Evolutionary conservation across 2,329 filamentous ascomycete genomes (phyloP), one percentile per base, ranked within the genome.

Genomic region (Penicillium sp.): DNA sequence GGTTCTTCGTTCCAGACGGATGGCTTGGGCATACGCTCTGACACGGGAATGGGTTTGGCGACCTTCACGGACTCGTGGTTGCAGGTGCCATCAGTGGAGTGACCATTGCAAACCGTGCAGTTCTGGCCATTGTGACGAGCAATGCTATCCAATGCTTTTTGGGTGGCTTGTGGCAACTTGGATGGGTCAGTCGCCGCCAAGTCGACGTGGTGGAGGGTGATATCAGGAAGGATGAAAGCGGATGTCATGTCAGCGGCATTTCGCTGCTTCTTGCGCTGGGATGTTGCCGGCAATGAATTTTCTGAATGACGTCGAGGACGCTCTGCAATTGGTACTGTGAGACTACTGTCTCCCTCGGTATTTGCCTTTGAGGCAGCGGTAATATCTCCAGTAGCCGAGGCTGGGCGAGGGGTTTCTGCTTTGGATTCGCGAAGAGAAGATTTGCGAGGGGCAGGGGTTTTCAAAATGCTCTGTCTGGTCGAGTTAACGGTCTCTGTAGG

Each of bases 171-270:
- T 4, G 76, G 72, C 16, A 78, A 59, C 23, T 66, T 66, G 7
- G 59, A 56, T n/a, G 68, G 67, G 40, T 71, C 65, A 46, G 62
- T 64, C 12, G 64, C 65, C 37, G 65, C 62, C 45, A 64, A 42
- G 41, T 69, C 64, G 39, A 66, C 60, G 48, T 68, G 66, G 50
- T 65, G 65, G 67, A 86, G 71, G 21, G 83, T 86, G 61, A 86
- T 84, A 60, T 87, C 84, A 12, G 83, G 83, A 6, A 86, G 71
- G 59, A 86, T 86, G 65, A 86, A 86, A 6, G 82, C 84, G 3
- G 83, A 86, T 6, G 84, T 86, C 80, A 84, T 80, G 54, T 85
- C 82, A 27, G 77, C 75, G 15, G 75, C 72, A 37, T 72, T 72
- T 38, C 75, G 77, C 29, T 76, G 79, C 44, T 79, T 80, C 47